phyloP scores from a whole-genome alignment of 345 rosid genomes.

The Citrus sinensis region DNA sequence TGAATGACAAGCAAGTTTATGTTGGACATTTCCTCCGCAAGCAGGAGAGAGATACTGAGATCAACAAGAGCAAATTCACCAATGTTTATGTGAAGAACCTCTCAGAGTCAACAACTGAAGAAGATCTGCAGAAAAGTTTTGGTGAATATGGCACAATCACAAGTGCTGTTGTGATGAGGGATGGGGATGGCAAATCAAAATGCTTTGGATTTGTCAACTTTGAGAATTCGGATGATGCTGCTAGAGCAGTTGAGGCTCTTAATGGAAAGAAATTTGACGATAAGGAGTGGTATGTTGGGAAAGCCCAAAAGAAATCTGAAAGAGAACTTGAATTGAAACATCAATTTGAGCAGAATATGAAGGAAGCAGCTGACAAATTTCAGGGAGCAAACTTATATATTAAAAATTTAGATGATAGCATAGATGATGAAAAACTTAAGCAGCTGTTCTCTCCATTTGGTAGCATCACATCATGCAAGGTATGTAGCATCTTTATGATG shows the following conservation, averaged over 20 bases:
- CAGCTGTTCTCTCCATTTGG: constrained; percentile 80
- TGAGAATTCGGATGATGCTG: constrained; percentile 87
- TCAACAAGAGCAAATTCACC: constrained; percentile 56
- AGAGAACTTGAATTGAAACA: constrained; percentile 69
- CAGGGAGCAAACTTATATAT: constrained; percentile 86
- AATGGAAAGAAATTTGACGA: constrained; percentile 77
- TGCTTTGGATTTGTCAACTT: constrained; percentile 97
- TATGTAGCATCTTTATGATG: constrained; percentile 19
- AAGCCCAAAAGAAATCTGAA: constrained; percentile 86
- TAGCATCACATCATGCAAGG: constrained; percentile 88
- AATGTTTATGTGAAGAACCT: constrained; percentile 91
- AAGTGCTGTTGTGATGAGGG: constrained; percentile 85
- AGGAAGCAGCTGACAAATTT: constrained; percentile 79
- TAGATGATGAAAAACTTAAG: constrained; percentile 82
- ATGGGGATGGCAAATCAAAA: constrained; percentile 74
- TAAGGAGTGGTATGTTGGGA: constrained; percentile 91
- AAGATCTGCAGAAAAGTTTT: constrained; percentile 63
- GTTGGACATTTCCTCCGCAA: constrained; percentile 94
- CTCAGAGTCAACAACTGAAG: constrained; percentile 67
- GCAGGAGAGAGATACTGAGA: constrained; percentile 74
- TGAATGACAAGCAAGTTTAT: constrained; percentile 94
- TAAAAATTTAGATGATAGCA: constrained; percentile 77
- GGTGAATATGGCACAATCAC: constrained; percentile 79
- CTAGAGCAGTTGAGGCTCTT: constrained; percentile 76
- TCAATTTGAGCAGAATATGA: constrained; percentile 73